Evolutionary conservation across 208 protist species (phyloP).

Genomic region (Crithidia sp.): DNA sequence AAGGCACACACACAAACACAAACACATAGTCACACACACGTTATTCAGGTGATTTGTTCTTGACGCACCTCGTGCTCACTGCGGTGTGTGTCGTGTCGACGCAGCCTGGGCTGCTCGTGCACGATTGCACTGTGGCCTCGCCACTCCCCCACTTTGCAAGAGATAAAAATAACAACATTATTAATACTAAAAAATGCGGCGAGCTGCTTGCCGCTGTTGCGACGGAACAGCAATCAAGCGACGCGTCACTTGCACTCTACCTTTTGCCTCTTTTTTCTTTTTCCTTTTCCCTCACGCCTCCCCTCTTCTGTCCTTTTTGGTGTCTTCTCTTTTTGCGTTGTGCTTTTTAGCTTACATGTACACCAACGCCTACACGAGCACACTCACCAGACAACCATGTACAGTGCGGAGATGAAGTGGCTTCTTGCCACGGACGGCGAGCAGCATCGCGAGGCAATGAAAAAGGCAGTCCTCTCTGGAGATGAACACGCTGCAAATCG

Average conservation of each 20-base stretch:
- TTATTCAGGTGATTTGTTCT: too few species aligned
- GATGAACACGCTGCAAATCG: neutral
- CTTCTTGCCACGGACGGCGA: constrained; percentile 18
- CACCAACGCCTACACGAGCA: neutral
- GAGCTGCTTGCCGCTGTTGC: too few species aligned
- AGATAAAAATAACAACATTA: neutral
- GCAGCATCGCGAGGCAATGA: constrained; percentile 8
- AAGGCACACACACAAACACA: too few species aligned
- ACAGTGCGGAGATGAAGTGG: constrained; percentile 24
- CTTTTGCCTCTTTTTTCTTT: neutral
- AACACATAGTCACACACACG: too few species aligned
- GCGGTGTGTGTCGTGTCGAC: too few species aligned
- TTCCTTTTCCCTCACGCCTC: neutral
- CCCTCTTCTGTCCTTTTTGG: neutral
- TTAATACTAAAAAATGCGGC: neutral
- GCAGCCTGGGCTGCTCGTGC: too few species aligned
- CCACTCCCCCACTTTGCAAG: neutral
- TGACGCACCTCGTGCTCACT: too few species aligned
- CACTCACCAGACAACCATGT: constrained; percentile 3
- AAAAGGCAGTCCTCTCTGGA: neutral
- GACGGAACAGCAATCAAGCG: too few species aligned
- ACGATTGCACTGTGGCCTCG: neutral
- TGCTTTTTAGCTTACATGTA: neutral
- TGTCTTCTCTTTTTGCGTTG: neutral
- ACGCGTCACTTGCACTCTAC: too few species aligned